Conservation (phyloP, 305 asterid genomes). For the Stenogyne calaminthoides region DNA sequence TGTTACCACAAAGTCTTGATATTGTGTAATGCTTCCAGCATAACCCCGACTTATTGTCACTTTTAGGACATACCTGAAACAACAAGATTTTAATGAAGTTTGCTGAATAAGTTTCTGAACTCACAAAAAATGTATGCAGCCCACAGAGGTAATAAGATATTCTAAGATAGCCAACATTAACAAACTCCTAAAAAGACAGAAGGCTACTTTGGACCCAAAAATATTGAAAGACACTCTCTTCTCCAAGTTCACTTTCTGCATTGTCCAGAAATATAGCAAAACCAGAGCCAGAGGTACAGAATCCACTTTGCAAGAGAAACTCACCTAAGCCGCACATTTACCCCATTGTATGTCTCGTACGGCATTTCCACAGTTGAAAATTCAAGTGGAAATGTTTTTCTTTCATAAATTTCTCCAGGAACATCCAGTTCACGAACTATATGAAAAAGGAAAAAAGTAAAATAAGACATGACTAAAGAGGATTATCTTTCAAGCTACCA, state of each 20-base stretch:
- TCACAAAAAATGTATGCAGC: not conserved
- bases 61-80: conserved; percentile 84
- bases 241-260: conserved; percentile 9
- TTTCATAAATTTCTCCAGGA: conserved; percentile 93
- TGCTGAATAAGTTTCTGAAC: not conserved
- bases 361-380: conserved; percentile 99
- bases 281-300: not conserved
- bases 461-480: conserved; percentile 16
- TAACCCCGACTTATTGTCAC: conserved; percentile 90
- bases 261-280: conserved; percentile 23
- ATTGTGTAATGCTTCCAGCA: conserved; percentile 87
- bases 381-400: conserved; percentile 88
- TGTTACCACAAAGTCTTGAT: conserved; percentile 90
- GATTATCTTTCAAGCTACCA: not conserved
- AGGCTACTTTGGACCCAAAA: not conserved
- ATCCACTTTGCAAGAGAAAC: conserved; percentile 24
- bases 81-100: conserved; percentile 51
- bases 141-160: not conserved
- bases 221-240: conserved; percentile 1
- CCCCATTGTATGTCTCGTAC: conserved; percentile 89
- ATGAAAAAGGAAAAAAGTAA: conserved; percentile 24
- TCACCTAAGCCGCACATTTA: conserved; percentile 91
- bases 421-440: conserved; percentile 92
- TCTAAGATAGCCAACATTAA: not conserved
- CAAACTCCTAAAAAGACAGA: not conserved